These are phyloP conservation scores for Ormosia semicastrata DNA, from an alignment of 306 rosid species.

Conservation along the genomic window DNA sequence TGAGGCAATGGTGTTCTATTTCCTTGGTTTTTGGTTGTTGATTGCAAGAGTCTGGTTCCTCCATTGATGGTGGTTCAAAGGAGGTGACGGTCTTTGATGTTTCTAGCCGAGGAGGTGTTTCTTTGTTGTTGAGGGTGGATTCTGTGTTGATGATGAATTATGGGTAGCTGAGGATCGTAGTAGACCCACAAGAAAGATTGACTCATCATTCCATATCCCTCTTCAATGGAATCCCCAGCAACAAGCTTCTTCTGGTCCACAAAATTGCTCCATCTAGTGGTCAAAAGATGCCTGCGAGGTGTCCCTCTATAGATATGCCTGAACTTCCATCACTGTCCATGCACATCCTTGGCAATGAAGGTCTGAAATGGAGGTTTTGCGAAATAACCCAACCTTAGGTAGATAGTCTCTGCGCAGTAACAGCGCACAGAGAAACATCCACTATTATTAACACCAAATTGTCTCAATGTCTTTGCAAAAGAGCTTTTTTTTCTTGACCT, in stretches of 20 bases:
- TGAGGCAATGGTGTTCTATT: too few species aligned
- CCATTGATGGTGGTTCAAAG: too few species aligned
- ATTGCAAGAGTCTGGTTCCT: too few species aligned
- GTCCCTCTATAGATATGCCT: conserved; percentile 98
- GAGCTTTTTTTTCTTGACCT: conserved; percentile 67
- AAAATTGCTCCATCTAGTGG: conserved; percentile 98
- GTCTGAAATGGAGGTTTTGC: conserved; percentile 91
- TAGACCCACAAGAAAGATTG: too few species aligned
- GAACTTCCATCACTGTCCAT: conserved; percentile 87
- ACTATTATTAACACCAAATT: conserved; percentile 95
- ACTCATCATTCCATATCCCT: too few species aligned
- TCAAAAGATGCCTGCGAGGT: conserved; percentile 92
- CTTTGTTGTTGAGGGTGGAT: too few species aligned
- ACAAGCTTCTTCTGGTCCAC: conserved; percentile 95
- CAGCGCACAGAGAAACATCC: conserved; percentile 99
- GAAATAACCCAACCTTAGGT: conserved; percentile 74
- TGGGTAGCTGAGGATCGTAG: too few species aligned
- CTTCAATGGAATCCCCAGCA: conserved; percentile 95
- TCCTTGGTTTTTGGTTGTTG: too few species aligned
- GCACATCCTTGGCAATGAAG: conserved; percentile 84
- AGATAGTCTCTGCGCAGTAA: conserved; percentile 93
- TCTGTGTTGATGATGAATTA: too few species aligned
- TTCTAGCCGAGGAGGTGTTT: too few species aligned
- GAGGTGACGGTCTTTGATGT: too few species aligned
- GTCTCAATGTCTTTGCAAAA: conserved; percentile 93